Percentiles rank a stretch among this genome's conserved stretches.
Evolutionary conservation across 768 basidiomycete species (phyloP).

Genomic region (Lactarius tabidus): DNA sequence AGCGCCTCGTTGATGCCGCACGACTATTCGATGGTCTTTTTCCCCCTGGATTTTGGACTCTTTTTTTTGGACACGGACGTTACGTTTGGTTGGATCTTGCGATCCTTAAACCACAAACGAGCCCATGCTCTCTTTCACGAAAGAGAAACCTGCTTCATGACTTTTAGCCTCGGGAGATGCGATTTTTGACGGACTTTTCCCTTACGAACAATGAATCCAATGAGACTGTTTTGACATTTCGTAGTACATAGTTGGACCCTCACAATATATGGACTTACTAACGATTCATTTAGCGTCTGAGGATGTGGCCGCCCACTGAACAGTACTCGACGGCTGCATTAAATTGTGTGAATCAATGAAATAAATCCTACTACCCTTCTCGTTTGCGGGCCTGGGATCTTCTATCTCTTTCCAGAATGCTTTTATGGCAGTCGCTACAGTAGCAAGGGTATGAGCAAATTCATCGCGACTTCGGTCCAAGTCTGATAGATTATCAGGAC

Average conservation of each 20-base stretch:
- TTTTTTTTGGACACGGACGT: slow-evolving; percentile 10
- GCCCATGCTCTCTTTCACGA: not conserved
- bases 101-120: not conserved
- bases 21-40: not conserved
- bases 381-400: slow-evolving; percentile 1
- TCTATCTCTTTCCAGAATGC: slow-evolving; percentile 18
- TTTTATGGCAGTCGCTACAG: slow-evolving; percentile 15
- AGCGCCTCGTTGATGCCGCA: not conserved
- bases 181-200: not conserved
- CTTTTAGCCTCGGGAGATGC: not conserved
- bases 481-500: not conserved
- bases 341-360: slow-evolving; percentile 16
- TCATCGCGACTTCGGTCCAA: slow-evolving; percentile 12
- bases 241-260: not conserved
- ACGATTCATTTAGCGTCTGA: not conserved
- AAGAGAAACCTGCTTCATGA: not conserved
- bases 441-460: slow-evolving; percentile 14
- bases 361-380: slow-evolving; percentile 15
- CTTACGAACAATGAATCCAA: not conserved
- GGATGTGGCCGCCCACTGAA: slow-evolving; percentile 8
- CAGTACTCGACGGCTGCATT: slow-evolving; percentile 11
- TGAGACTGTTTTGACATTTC: not conserved
- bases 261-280: not conserved
- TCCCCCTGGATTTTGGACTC: not conserved
- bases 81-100: not conserved